Percentiles rank a stretch among this genome's conserved stretches.
Conservation (phyloP, 2,329 filamentous ascomycete genomes). For the Helminthosporium solani region DNA sequence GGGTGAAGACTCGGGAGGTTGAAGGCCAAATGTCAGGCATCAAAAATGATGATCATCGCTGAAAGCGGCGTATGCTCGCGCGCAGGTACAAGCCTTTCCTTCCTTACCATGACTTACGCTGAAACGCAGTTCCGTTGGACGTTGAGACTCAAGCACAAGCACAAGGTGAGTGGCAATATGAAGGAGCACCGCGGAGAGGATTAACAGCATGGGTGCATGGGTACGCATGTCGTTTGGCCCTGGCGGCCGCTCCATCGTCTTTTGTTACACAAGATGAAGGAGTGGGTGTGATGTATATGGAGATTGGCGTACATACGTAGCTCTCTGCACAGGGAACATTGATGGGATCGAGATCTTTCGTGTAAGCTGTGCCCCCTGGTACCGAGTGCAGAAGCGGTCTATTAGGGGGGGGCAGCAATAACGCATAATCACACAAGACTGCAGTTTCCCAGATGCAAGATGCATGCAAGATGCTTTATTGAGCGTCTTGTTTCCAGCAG, state of each 20-base stretch:
- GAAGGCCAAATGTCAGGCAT: too few relatives aligned
- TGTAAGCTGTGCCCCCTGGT: background rate
- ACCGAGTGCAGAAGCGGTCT: background rate
- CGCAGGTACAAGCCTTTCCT: too few relatives aligned
- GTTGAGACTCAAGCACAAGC: constrained; percentile 17
- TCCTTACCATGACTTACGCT: constrained; percentile 6
- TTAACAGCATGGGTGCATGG: too few relatives aligned
- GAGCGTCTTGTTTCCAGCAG: background rate
- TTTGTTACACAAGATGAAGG: background rate
- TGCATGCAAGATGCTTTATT: background rate
- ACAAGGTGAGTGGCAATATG: background rate
- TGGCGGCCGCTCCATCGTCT: background rate
- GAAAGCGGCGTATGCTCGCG: too few relatives aligned
- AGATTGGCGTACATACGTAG: constrained; percentile 9
- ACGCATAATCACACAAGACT: background rate
- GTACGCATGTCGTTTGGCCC: constrained; percentile 8
- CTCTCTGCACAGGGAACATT: background rate
- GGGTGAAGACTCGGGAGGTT: too few relatives aligned
- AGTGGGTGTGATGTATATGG: background rate
- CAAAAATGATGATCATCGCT: too few relatives aligned
- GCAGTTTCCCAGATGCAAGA: background rate
- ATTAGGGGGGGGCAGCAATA: background rate
- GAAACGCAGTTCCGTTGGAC: constrained; percentile 18
- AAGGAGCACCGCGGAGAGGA: background rate
- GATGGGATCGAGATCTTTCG: constrained; percentile 14